Percentiles rank a stretch among this genome's conserved stretches.
Conservation (phyloP, 2,329 filamentous ascomycete genomes). For the Phyllosticta ampelicida region DNA sequence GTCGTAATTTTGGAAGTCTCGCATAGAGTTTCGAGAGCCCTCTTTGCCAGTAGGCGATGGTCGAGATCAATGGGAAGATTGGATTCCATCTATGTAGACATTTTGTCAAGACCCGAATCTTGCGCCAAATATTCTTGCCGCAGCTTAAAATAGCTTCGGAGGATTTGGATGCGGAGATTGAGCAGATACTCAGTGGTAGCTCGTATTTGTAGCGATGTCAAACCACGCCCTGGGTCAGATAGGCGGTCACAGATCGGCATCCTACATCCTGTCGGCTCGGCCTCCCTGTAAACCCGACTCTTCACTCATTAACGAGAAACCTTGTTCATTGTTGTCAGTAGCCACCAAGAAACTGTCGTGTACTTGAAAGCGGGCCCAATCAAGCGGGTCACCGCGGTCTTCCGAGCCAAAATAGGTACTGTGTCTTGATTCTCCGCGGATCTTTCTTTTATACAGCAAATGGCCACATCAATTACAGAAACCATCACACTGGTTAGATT, state of each 20-base stretch:
- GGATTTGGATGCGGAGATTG: background rate
- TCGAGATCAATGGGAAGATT: background rate
- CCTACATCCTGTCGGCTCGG: background rate
- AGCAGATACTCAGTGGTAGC: background rate
- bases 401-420: background rate
- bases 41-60: background rate
- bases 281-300: background rate
- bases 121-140: background rate
- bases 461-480: background rate
- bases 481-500: background rate
- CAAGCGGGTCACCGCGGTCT: background rate
- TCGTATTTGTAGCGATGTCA: background rate
- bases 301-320: background rate
- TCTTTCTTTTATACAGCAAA: background rate
- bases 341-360: background rate
- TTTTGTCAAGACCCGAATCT: background rate
- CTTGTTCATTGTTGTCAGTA: background rate
- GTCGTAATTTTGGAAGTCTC: background rate
- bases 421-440: background rate
- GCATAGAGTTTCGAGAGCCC: too few species aligned
- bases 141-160: background rate
- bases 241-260: background rate
- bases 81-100: background rate
- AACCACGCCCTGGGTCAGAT: background rate
- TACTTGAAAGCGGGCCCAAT: background rate